These are phyloP conservation scores for Stagonosporopsis tanaceti DNA, from an alignment of 2,329 filamentous ascomycete species.

Conservation along the genomic window DNA sequence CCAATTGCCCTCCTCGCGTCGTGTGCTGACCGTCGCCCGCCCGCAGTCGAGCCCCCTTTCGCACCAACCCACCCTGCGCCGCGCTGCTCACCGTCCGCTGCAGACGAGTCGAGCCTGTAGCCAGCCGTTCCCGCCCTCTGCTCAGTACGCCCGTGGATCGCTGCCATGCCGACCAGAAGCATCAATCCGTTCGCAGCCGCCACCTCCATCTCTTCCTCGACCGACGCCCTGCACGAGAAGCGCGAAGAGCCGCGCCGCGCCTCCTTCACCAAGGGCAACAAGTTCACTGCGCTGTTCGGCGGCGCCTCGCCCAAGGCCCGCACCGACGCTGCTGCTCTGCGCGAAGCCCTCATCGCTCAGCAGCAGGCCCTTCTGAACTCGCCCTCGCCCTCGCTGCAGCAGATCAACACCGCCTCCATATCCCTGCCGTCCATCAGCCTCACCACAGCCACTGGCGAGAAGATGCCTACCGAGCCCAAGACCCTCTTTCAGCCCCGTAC, in stretches of 20 bases:
- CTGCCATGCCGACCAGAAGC: conserved; percentile 69
- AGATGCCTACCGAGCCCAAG: conserved; percentile 74
- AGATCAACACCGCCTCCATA: conserved; percentile 75
- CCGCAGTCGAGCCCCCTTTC: not conserved
- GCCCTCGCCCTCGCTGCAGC: conserved; percentile 62
- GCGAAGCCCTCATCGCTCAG: conserved; percentile 69
- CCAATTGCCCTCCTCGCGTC: conserved; percentile 16
- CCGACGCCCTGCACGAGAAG: conserved; percentile 63
- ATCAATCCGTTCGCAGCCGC: conserved; percentile 66
- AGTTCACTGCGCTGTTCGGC: conserved; percentile 83
- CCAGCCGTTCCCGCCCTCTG: not conserved
- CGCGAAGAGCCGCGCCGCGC: conserved; percentile 58
- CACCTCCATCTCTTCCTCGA: conserved; percentile 59
- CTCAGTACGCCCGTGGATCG: conserved; percentile 12
- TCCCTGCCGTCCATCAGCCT: conserved; percentile 91
- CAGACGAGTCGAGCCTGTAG: conserved; percentile 9
- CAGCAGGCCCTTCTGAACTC: conserved; percentile 69
- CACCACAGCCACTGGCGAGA: conserved; percentile 83
- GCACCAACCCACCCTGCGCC: not conserved
- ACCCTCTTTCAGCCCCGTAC: conserved; percentile 89
- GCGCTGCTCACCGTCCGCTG: conserved; percentile 3
- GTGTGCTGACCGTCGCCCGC: conserved; percentile 16
- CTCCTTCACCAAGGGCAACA: conserved; percentile 67
- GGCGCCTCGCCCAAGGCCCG: conserved; percentile 80
- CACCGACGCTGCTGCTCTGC: conserved; percentile 67